phyloP scores from a whole-genome alignment of 208 protist genomes.

The Acanthamoeba rhysodes region DNA sequence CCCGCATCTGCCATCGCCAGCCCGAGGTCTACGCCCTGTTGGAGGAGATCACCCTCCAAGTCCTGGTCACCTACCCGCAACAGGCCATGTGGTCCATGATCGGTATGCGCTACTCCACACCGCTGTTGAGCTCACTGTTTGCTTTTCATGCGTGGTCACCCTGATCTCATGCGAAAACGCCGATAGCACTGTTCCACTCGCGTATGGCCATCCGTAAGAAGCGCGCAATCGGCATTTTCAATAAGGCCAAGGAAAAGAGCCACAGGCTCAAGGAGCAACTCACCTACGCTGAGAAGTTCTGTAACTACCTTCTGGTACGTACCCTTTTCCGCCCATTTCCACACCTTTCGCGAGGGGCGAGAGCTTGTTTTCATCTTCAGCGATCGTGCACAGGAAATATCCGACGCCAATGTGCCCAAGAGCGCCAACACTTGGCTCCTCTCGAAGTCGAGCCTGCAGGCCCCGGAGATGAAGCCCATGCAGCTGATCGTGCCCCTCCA shows the following conservation, averaged over 20 bases:
- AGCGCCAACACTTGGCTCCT: neutral
- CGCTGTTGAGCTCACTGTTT: neutral
- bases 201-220: conserved; percentile 26
- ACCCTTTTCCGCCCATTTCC: neutral
- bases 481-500: conserved; percentile 83
- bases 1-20: conserved; percentile 89
- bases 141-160: neutral
- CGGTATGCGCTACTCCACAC: neutral
- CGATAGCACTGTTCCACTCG: conserved; percentile 40
- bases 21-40: conserved; percentile 78
- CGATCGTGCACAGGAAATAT: conserved; percentile 22
- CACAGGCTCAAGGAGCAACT: conserved; percentile 43
- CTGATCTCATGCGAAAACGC: neutral
- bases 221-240: conserved; percentile 39
- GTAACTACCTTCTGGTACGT: conserved; percentile 60
- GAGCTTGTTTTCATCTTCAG: neutral
- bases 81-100: conserved; percentile 87
- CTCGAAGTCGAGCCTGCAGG: conserved; percentile 16
- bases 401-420: conserved; percentile 44
- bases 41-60: conserved; percentile 79
- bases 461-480: conserved; percentile 59
- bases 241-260: conserved; percentile 59
- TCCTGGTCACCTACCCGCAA: conserved; percentile 85
- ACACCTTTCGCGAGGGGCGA: no score
- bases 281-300: conserved; percentile 65